Evolutionary conservation across 176 grass and related monocot species (phyloP), one percentile per base, ranked within the genome.

Genomic region (Oryza longistaminata): DNA sequence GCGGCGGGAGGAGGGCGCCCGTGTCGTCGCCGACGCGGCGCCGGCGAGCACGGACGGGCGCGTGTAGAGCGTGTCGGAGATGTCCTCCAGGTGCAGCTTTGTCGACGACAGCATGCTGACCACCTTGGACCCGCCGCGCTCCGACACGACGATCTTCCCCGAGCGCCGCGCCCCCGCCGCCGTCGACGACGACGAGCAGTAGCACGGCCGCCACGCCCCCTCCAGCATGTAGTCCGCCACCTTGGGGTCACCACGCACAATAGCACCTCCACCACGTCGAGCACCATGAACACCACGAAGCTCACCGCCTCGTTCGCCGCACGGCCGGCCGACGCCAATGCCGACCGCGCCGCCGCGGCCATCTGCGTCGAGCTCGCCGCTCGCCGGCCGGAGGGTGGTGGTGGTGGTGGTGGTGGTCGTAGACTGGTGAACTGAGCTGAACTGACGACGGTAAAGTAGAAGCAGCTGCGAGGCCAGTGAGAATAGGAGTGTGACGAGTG

Each of bases 1-100:
- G 9, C 72, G 25, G 19, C 31, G 67, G 39, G 87, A 19, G 11
- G 24, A 39, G 5, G 87, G 35, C 9, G 71, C 15, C 19, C 49
- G 71, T 13, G 24, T 29, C 3, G 24, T 37, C 3, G 39, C 12
- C 12, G 71, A 64, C 11, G 25, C 79, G 62, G 85, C 40, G 17
- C 83, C 85, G 24, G 93, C 86, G 22, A 94, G 73, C 71, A 93
- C 78, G 80, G 86, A 96, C 0, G 91, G 81, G 17, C 96, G 96
- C 62, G 77, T 82, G 90, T 92, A 92, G 44, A 99, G 93, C 37
- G 96, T 99, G 91, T 99, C 96, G 26, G 96, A 99, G 80, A 99
- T 96, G 81, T 99, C 96, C 86, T 99, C 93, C 17, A 99, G 93
- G 62, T 96, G 93, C 5, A 99, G 88, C 67, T 87, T 94, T 26